Conservation (phyloP, 148 eudicot genomes). For the Camellia lanceoleosa region DNA sequence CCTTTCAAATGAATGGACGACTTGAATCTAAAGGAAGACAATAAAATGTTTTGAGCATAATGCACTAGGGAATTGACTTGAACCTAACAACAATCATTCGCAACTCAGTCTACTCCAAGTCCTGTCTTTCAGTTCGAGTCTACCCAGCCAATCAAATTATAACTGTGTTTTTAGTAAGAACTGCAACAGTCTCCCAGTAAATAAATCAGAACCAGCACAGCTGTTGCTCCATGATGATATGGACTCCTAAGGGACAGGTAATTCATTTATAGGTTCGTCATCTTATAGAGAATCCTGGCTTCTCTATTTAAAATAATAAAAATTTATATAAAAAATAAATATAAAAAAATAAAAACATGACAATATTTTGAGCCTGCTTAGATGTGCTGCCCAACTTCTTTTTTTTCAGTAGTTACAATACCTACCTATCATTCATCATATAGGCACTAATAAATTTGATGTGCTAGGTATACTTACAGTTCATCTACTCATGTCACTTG, state of each 20-base stretch:
- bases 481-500: not conserved
- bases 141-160: conserved; percentile 5
- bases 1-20: not conserved
- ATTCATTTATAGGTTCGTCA: not conserved
- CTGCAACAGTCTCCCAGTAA: not conserved
- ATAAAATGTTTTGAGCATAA: not conserved
- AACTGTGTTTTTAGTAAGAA: not conserved
- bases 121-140: not conserved
- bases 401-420: not conserved
- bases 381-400: no score
- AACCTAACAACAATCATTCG: not conserved
- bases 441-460: not conserved
- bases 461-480: not conserved
- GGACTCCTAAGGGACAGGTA: not conserved
- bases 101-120: not conserved
- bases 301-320: not conserved
- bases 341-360: not conserved
- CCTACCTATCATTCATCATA: not conserved
- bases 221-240: not conserved
- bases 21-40: conserved; percentile 2
- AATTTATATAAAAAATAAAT: not conserved
- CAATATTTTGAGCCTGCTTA: not conserved
- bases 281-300: not conserved
- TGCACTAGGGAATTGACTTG: not conserved
- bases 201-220: not conserved